These are phyloP conservation scores for Pichia cephalocereana DNA, from an alignment of 805 yeast species.

Conservation along the genomic window DNA sequence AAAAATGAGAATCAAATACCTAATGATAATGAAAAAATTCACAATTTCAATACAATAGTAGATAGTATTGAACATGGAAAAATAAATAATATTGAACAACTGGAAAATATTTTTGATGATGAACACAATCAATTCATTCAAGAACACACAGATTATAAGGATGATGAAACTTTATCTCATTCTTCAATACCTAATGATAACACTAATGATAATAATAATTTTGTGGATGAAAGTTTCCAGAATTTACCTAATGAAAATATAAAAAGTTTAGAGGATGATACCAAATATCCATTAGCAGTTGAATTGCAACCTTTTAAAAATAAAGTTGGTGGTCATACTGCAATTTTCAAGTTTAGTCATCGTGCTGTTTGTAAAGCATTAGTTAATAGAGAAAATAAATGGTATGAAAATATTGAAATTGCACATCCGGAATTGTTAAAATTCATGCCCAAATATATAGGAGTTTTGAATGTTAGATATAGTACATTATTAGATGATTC, in stretches of 20 bases:
- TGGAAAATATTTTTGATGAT: too few species aligned
- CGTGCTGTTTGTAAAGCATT: constrained; percentile 91
- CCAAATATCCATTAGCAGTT: constrained; percentile 63
- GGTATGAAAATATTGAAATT: constrained; percentile 84
- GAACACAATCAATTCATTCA: too few species aligned
- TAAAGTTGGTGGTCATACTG: constrained; percentile 97
- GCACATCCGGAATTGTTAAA: constrained; percentile 65
- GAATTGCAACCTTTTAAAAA: constrained; percentile 87
- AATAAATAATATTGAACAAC: too few species aligned
- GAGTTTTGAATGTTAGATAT: constrained; percentile 87
- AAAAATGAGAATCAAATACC: not conserved
- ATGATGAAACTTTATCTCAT: too few species aligned
- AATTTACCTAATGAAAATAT: too few species aligned
- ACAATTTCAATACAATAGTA: not conserved
- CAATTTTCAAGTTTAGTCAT: constrained; percentile 84
- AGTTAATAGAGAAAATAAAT: constrained; percentile 78
- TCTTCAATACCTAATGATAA: too few species aligned
- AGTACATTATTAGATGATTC: constrained; percentile 27
- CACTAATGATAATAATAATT: too few species aligned
- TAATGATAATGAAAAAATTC: not conserved
- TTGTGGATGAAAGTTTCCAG: too few species aligned
- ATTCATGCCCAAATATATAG: constrained; percentile 92
- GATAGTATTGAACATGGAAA: too few species aligned
- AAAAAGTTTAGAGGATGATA: constrained; percentile 14
- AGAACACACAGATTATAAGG: too few species aligned